Evolutionary conservation across 1,139 yeast species (phyloP).

Genomic region (Candida labiduridarum): DNA sequence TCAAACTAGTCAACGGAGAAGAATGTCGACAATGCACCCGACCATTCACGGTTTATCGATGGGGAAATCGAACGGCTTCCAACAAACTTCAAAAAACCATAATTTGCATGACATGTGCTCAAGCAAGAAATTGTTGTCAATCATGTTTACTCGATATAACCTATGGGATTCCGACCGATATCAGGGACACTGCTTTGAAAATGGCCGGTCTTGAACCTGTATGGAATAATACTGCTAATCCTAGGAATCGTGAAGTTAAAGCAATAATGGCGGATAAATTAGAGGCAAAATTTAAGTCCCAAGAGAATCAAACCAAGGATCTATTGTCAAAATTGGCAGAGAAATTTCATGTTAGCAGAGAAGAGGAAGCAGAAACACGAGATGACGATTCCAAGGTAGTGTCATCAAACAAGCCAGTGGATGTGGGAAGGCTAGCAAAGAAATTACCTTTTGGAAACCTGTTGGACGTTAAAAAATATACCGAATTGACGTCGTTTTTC

Average conservation of each 20-base stretch:
- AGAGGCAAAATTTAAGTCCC: constrained; percentile 22
- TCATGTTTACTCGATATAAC: constrained; percentile 80
- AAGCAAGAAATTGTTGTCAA: constrained; percentile 83
- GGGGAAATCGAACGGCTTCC: constrained; percentile 52
- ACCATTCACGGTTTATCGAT: constrained; percentile 79
- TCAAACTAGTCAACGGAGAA: constrained; percentile 71
- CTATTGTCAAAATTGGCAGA: constrained; percentile 45
- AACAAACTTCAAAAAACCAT: constrained; percentile 51
- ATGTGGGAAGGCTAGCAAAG: constrained; percentile 51
- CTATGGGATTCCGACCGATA: constrained; percentile 74
- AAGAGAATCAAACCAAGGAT: constrained; percentile 29
- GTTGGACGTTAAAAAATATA: constrained; percentile 30
- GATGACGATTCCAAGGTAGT: constrained; percentile 5
- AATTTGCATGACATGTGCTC: constrained; percentile 78
- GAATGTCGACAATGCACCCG: constrained; percentile 81
- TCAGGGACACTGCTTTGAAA: constrained; percentile 80
- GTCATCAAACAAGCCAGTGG: constrained; percentile 22
- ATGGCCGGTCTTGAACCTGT: constrained; percentile 59
- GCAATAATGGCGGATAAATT: constrained; percentile 43
- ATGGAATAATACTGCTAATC: constrained; percentile 1
- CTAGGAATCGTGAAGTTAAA: constrained; percentile 43
- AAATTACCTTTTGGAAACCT: constrained; percentile 60
- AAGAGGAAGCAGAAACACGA: not conserved
- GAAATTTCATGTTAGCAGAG: constrained; percentile 25
- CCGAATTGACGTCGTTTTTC: constrained; percentile 60